phyloP scores from a whole-genome alignment of 306 rosid genomes.

The Fragaria vesca region DNA sequence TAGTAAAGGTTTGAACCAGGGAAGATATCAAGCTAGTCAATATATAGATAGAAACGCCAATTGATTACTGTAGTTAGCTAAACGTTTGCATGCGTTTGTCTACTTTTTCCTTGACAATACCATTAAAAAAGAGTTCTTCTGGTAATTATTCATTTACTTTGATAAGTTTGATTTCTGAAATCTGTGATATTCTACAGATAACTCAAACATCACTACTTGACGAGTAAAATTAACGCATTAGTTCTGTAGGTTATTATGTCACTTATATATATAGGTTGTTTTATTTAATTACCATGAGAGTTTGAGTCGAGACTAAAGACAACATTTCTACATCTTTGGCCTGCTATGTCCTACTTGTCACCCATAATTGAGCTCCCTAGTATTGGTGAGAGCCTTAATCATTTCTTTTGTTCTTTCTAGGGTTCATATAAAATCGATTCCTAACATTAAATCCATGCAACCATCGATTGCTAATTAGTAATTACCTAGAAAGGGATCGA shows the following conservation, averaged over 20 bases:
- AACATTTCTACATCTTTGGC: constrained; percentile 8
- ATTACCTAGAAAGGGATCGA: background rate
- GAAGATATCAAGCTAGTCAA: background rate
- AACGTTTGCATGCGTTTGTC: background rate
- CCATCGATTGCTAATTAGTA: background rate
- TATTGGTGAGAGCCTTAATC: background rate
- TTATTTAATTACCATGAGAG: background rate
- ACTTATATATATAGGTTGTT: no score
- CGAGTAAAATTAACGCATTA: no score
- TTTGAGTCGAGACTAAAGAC: background rate
- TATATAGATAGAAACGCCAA: no score
- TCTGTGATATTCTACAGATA: no score
- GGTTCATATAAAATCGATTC: background rate
- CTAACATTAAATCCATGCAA: background rate
- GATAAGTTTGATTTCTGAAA: no score
- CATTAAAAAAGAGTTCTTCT: background rate
- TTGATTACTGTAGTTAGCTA: background rate
- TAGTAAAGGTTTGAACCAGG: no score
- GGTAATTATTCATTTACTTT: background rate
- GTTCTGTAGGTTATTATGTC: no score
- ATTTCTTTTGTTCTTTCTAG: background rate
- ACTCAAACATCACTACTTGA: no score
- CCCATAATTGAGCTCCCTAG: background rate
- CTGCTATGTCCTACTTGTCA: constrained; percentile 2
- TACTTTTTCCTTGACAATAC: background rate